These are phyloP conservation scores for Xylaria sp. DNA, from an alignment of 2,329 filamentous ascomycete species.

Conservation along the genomic window DNA sequence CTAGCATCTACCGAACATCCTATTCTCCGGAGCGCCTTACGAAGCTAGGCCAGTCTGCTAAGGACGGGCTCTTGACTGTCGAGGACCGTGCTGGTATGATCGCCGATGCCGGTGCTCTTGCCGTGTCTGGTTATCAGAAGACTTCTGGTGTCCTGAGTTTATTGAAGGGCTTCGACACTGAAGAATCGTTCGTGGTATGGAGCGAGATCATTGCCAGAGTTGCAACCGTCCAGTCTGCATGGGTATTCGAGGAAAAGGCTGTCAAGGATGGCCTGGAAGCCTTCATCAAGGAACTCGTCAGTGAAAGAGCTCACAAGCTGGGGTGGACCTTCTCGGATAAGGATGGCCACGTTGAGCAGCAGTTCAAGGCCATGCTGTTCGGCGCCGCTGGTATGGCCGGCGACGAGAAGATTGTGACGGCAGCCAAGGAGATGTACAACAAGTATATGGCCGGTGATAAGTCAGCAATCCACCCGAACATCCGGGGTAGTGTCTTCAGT, in stretches of 20 bases:
- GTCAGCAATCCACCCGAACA: slow-evolving; percentile 86
- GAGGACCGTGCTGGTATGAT: slow-evolving; percentile 96
- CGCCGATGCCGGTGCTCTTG: slow-evolving; percentile 86
- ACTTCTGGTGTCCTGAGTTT: slow-evolving; percentile 87
- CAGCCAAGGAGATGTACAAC: slow-evolving; percentile 86
- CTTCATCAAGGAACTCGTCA: slow-evolving; percentile 79
- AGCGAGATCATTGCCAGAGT: slow-evolving; percentile 84
- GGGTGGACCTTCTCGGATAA: slow-evolving; percentile 86
- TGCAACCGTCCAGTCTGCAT: slow-evolving; percentile 77
- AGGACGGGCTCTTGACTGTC: slow-evolving; percentile 75
- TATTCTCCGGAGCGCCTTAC: slow-evolving; percentile 82
- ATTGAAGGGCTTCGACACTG: slow-evolving; percentile 81
- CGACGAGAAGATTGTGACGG: slow-evolving; percentile 75
- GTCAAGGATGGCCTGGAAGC: slow-evolving; percentile 75
- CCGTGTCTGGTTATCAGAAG: slow-evolving; percentile 89
- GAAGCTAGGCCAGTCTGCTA: slow-evolving; percentile 87
- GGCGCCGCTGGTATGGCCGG: slow-evolving; percentile 79
- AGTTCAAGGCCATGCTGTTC: slow-evolving; percentile 93
- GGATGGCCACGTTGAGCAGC: slow-evolving; percentile 88
- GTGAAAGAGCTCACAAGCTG: slow-evolving; percentile 78
- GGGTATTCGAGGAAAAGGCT: slow-evolving; percentile 82
- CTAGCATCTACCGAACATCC: slow-evolving; percentile 86
- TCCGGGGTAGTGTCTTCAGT: slow-evolving; percentile 82
- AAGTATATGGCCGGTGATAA: slow-evolving; percentile 81
- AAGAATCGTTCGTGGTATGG: slow-evolving; percentile 93